Evolutionary conservation across 352 stramenopile genomes (phyloP).

Genomic region (Globisporangium splendens): DNA sequence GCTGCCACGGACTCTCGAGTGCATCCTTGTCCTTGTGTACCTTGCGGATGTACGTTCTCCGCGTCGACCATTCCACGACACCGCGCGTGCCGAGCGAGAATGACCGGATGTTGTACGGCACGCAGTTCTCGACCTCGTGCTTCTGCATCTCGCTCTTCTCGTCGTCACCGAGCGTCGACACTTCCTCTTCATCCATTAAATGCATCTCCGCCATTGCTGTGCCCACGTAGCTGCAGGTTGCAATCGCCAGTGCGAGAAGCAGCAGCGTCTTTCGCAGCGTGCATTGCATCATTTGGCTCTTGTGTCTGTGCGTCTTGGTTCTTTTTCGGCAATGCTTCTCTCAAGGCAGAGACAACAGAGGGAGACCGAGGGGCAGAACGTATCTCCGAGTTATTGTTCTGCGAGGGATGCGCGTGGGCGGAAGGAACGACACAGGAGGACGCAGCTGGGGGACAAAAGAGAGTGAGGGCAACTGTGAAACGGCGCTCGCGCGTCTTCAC

Average conservation of each 20-base stretch:
- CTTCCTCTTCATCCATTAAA: conserved; percentile 30
- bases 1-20: conserved; percentile 54
- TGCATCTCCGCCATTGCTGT: conserved; percentile 20
- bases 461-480: not conserved
- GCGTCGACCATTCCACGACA: conserved; percentile 70
- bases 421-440: too few species aligned
- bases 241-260: conserved; percentile 9
- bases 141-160: conserved; percentile 64
- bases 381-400: not conserved
- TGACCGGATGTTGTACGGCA: conserved; percentile 75
- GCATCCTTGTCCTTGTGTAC: conserved; percentile 38
- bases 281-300: not conserved
- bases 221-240: not conserved
- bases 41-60: conserved; percentile 67
- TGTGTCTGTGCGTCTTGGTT: not conserved
- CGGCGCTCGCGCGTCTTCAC: conserved; percentile 1
- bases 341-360: too few species aligned
- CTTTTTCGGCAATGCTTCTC: conserved; percentile 1
- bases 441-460: too few species aligned
- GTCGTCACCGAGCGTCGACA: conserved; percentile 42
- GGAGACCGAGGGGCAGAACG: too few species aligned
- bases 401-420: not conserved
- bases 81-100: conserved; percentile 48
- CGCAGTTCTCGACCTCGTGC: conserved; percentile 83
- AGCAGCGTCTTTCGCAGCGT: not conserved